These are phyloP conservation scores for Mycena epipterygia DNA, from an alignment of 768 basidiomycete genomes.

Conservation along the genomic window DNA sequence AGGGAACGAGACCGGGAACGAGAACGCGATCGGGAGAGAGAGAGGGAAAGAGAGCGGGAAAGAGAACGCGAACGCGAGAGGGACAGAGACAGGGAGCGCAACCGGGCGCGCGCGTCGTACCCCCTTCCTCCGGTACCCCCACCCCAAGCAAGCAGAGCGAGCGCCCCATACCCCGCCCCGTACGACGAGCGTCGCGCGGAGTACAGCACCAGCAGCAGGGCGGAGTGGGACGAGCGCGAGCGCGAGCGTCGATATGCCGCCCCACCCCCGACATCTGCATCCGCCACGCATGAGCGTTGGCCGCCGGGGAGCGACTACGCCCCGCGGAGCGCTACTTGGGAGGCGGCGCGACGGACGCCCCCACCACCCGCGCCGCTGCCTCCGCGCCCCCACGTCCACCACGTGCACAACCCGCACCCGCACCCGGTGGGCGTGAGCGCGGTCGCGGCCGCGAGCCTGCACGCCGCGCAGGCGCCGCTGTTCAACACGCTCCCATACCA, in stretches of 20 bases:
- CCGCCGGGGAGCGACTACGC: constrained; percentile 27
- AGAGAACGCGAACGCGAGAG: no score
- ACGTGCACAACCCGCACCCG: constrained; percentile 26
- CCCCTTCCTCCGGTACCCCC: neutral
- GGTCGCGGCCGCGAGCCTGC: constrained; percentile 17
- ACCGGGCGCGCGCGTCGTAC: neutral
- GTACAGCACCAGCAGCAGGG: constrained; percentile 24
- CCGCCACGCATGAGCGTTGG: constrained; percentile 8
- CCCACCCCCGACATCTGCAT: neutral
- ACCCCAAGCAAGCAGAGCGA: neutral
- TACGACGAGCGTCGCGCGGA: constrained; percentile 29
- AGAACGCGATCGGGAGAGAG: neutral
- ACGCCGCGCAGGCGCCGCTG: constrained; percentile 30
- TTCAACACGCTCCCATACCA: constrained; percentile 20
- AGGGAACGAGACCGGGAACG: constrained; percentile 1
- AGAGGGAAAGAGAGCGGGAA: neutral
- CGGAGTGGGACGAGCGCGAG: constrained; percentile 30
- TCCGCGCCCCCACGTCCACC: no score
- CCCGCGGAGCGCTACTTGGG: constrained; percentile 15
- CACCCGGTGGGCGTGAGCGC: constrained; percentile 35
- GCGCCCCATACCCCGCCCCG: constrained; percentile 9
- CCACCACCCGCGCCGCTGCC: constrained; percentile 14
- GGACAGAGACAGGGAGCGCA: no score
- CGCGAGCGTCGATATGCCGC: constrained; percentile 24
- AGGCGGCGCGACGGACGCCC: constrained; percentile 17